Conservation (phyloP, 148 eudicot species). For the Selenicereus undatus region DNA sequence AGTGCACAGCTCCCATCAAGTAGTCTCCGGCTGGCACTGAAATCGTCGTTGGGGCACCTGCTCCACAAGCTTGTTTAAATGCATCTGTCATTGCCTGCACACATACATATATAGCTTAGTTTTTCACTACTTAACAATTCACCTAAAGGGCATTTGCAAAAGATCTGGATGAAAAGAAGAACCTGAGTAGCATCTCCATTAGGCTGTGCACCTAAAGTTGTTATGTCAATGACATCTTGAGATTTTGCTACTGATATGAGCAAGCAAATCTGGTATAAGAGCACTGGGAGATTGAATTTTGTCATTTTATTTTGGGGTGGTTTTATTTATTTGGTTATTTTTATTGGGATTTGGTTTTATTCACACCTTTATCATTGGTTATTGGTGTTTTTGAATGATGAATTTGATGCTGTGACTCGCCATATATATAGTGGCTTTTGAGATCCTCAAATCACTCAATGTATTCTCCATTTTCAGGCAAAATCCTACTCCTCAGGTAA, state of each 20-base stretch:
- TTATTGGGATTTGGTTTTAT: not conserved
- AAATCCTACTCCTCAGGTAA: not conserved
- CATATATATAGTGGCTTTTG: not conserved
- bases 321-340: constrained; percentile 1
- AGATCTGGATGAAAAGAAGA: too few relatives aligned
- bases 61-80: constrained; percentile 56
- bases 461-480: not conserved
- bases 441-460: not conserved
- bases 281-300: constrained; percentile 10
- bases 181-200: constrained; percentile 33
- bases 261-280: constrained; percentile 11
- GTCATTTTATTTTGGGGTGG: constrained; percentile 19
- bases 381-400: not conserved
- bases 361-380: not conserved
- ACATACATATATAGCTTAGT: too few relatives aligned
- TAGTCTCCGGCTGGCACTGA: constrained; percentile 53
- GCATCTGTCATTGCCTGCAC: constrained; percentile 38
- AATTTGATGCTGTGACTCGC: not conserved
- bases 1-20: constrained; percentile 22
- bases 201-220: constrained; percentile 25
- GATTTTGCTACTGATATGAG: constrained; percentile 21
- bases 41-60: constrained; percentile 32
- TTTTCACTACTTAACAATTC: too few relatives aligned
- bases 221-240: constrained; percentile 21
- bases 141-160: too few relatives aligned